These are phyloP conservation scores for Chenopodium suecicum DNA, from an alignment of 148 eudicot genomes.

Conservation along the genomic window DNA sequence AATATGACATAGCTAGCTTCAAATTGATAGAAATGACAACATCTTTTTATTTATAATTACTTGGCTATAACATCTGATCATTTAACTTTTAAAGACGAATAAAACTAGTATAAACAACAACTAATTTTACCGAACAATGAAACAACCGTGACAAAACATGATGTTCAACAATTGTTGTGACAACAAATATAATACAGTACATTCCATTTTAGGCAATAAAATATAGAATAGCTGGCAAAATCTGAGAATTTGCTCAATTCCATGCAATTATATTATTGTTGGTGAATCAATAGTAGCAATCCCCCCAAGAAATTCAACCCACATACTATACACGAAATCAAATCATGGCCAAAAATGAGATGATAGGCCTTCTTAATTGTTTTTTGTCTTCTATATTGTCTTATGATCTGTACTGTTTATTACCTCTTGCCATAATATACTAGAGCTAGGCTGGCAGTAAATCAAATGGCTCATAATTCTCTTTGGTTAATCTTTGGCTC, in stretches of 20 bases:
- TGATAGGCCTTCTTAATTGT: conserved; percentile 10
- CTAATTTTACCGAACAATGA: no score
- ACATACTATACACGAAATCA: background rate
- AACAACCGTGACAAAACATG: no score
- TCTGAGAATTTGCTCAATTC: conserved; percentile 8
- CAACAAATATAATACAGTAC: no score
- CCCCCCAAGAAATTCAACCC: background rate
- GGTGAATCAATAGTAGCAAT: background rate
- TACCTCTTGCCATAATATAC: background rate
- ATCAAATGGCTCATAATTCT: conserved; percentile 6
- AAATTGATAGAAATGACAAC: no score
- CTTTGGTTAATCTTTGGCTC: conserved; percentile 13
- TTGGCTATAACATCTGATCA: no score
- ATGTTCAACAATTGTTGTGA: no score
- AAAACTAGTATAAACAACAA: no score
- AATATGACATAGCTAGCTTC: no score
- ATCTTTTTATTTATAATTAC: no score
- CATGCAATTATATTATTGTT: background rate
- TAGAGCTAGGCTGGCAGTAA: background rate
- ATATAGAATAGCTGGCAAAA: no score
- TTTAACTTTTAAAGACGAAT: no score
- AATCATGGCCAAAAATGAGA: background rate
- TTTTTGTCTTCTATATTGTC: conserved; percentile 19
- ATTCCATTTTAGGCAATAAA: no score
- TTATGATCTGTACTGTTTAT: background rate